Conservation (phyloP, 495 filamentous ascomycete species). For the Hypoxylon intermedium region DNA sequence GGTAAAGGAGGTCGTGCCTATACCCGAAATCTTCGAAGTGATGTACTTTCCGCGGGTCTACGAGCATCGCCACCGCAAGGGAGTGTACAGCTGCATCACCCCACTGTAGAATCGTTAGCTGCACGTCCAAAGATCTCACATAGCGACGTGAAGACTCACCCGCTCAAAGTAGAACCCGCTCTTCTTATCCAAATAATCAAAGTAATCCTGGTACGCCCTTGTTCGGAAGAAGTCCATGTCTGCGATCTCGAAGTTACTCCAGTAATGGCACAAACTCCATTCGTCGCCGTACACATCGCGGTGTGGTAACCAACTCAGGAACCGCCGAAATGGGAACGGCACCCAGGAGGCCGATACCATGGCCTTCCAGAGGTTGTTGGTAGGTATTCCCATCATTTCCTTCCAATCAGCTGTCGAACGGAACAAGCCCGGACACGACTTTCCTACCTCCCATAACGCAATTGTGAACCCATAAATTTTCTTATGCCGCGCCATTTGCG, state of each 20-base stretch:
- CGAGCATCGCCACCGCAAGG: slow-evolving; percentile 49
- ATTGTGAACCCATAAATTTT: slow-evolving; percentile 55
- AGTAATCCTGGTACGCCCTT: slow-evolving; percentile 50
- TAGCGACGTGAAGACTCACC: slow-evolving; percentile 24
- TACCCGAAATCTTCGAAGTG: slow-evolving; percentile 55
- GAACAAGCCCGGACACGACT: slow-evolving; percentile 51
- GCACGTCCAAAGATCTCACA: background rate
- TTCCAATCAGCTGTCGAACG: slow-evolving; percentile 44
- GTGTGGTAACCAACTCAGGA: slow-evolving; percentile 42
- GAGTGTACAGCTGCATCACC: slow-evolving; percentile 56
- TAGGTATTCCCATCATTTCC: slow-evolving; percentile 37
- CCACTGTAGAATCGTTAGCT: slow-evolving; percentile 39
- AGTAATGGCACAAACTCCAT: slow-evolving; percentile 56
- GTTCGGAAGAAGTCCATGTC: slow-evolving; percentile 55
- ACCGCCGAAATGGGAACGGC: slow-evolving; percentile 41
- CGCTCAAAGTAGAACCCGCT: slow-evolving; percentile 56
- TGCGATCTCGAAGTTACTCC: slow-evolving; percentile 58
- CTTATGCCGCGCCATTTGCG: slow-evolving; percentile 52
- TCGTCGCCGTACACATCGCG: slow-evolving; percentile 38
- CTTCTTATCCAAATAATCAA: slow-evolving; percentile 51
- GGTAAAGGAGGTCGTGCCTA: slow-evolving; percentile 46
- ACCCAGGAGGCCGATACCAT: slow-evolving; percentile 42
- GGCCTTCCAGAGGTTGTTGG: slow-evolving; percentile 39
- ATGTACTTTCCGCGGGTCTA: slow-evolving; percentile 50
- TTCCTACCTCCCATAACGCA: slow-evolving; percentile 50